Percentiles rank a stretch among this genome's conserved stretches.
Evolutionary conservation across 1,284 basidiomycete species (phyloP).

Genomic region (Sporisorium scitamineum): DNA sequence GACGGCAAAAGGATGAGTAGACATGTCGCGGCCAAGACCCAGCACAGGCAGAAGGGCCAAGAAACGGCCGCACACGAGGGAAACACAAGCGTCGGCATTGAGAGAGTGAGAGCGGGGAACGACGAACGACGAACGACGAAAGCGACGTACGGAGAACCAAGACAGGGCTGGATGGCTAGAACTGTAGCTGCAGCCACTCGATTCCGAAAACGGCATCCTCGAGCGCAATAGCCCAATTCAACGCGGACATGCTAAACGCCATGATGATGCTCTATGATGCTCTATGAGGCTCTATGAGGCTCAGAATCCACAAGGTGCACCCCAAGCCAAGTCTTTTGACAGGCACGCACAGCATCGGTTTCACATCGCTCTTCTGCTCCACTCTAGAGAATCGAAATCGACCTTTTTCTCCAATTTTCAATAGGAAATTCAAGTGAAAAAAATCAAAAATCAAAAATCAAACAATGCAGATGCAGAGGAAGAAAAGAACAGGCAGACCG

Average conservation of each 20-base stretch:
- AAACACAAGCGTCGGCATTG: too few relatives aligned
- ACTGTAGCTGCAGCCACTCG: too few relatives aligned
- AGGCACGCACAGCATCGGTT: slow-evolving; percentile 4
- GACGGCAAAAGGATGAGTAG: neutral
- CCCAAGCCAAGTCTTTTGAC: slow-evolving; percentile 1
- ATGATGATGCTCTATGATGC: too few relatives aligned
- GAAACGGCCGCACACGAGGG: too few relatives aligned
- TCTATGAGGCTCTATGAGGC: neutral
- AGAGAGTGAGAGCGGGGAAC: neutral
- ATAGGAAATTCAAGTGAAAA: neutral
- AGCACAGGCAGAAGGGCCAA: neutral
- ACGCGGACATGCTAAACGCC: neutral
- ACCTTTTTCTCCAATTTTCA: neutral
- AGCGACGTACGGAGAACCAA: neutral
- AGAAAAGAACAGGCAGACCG: neutral
- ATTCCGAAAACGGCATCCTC: neutral
- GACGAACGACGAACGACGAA: too few relatives aligned
- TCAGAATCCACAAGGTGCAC: slow-evolving; percentile 1
- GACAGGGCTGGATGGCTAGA: neutral
- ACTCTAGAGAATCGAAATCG: neutral
- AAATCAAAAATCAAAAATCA: slow-evolving; percentile 1
- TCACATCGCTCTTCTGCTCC: neutral
- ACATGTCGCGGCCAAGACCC: neutral
- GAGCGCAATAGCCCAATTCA: too few relatives aligned
- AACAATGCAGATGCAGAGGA: neutral